phyloP scores from a whole-genome alignment of 805 yeast species.

The Yarrowia sp. region DNA sequence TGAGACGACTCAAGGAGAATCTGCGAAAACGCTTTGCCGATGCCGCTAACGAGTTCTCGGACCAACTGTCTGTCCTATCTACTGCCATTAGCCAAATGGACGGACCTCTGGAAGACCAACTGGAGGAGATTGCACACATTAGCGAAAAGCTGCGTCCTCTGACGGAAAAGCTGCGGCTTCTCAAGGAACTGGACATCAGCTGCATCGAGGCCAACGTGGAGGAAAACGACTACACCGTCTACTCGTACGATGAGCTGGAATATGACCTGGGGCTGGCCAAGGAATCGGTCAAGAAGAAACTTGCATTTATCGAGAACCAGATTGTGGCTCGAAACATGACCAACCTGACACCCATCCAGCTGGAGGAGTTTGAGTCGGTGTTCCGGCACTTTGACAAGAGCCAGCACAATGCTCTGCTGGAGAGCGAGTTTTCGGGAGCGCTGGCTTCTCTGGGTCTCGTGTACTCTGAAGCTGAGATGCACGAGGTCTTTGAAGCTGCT shows the following conservation, averaged over 20 bases:
- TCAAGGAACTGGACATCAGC: constrained; percentile 46
- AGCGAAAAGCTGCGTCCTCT: constrained; percentile 52
- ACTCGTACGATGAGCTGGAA: constrained; percentile 52
- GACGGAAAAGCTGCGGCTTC: constrained; percentile 46
- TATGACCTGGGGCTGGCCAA: constrained; percentile 52
- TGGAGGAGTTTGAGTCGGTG: constrained; percentile 55
- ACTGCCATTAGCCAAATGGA: constrained; percentile 46
- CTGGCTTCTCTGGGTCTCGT: constrained; percentile 54
- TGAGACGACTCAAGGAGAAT: constrained; percentile 49
- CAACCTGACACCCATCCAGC: constrained; percentile 51
- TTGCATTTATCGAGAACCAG: constrained; percentile 55
- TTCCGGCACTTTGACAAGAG: constrained; percentile 54
- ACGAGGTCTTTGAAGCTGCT: constrained; percentile 51
- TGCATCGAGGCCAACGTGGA: constrained; percentile 52
- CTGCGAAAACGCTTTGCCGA: constrained; percentile 49
- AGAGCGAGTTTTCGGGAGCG: constrained; percentile 55
- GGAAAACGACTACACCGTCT: constrained; percentile 52
- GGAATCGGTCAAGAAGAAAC: constrained; percentile 52
- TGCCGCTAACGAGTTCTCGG: constrained; percentile 49
- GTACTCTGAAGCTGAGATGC: constrained; percentile 50
- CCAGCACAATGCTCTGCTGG: constrained; percentile 52
- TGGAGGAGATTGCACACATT: constrained; percentile 50
- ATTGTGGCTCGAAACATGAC: constrained; percentile 50
- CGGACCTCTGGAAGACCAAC: constrained; percentile 53
- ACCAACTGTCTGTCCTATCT: constrained; percentile 46